phyloP scores from a whole-genome alignment of 495 filamentous ascomycete species.

The Neurospora hispaniola region DNA sequence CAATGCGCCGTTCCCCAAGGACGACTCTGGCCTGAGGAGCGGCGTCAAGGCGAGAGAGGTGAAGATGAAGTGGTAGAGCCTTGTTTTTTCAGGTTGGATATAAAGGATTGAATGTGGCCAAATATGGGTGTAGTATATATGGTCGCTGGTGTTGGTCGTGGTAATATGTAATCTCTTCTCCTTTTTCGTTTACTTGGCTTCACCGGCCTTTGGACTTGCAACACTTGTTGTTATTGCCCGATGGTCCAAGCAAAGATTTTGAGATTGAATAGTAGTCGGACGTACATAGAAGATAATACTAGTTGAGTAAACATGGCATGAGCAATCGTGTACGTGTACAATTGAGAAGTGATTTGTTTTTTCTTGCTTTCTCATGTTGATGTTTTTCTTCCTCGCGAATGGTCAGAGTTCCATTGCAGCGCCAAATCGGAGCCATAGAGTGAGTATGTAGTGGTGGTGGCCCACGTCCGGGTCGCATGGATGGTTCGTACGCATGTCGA shows the following conservation, averaged over 20 bases:
- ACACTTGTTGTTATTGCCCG: neutral
- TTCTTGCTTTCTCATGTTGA: neutral
- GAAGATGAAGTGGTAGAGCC: neutral
- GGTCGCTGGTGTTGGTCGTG: neutral
- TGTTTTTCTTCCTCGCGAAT: neutral
- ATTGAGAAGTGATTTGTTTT: neutral
- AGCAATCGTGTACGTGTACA: neutral
- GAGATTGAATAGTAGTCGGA: neutral
- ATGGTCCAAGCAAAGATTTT: neutral
- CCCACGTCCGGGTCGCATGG: neutral
- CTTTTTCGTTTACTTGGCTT: neutral
- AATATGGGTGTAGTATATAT: neutral
- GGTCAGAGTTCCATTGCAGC: neutral
- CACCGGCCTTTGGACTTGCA: neutral
- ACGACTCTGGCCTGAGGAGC: conserved; percentile 18
- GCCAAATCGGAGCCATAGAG: neutral
- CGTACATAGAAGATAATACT: neutral
- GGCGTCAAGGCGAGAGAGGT: conserved; percentile 6
- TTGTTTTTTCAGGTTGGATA: neutral
- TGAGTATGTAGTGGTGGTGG: neutral
- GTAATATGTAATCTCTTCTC: neutral
- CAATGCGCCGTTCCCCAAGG: conserved; percentile 15
- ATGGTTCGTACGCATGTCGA: neutral
- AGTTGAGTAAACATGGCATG: no score
- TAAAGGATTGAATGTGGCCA: neutral